Base-by-base conservation (phyloP, 495 filamentous ascomycete genomes). In the Neurospora cerealis region DNA sequence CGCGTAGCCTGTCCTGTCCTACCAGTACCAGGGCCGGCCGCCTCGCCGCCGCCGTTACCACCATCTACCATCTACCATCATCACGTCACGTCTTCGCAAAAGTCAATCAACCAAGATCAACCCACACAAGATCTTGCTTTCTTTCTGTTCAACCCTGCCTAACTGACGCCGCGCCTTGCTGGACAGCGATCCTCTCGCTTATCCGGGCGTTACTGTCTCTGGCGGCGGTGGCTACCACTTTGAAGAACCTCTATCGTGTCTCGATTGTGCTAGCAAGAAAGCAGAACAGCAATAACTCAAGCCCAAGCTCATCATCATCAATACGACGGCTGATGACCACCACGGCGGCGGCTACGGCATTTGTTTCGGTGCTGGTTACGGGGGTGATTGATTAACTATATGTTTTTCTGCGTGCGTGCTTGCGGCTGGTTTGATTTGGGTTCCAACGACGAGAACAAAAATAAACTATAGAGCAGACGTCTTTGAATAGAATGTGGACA, bases 1-100 rank as follows among this genome's bases (percentile, higher is more conserved):
- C 71, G 72, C 74, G 70, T 76, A 71, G 76, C 78, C 74, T 75
- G 42, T n/a, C 19, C 42, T 62, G 70, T 34, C 17, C n/a, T 38
- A 69, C 44, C 17, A 37, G 34, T 21, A 69, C 8, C 71, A 44
- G 66, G n/a, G 8, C 42, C 5, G 54, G 54, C 54, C 15, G 28
- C 54, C 28, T 66, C 54, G 54, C 24, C 54, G 54, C 54, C 54
- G 54, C 54, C 54, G 13, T 13, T 34, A 66, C 54, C 54, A 34
- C 24, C 28, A 60, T 60, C 21, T 7, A 42, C 15, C 40, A 42
- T 17, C 40, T 19, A 42, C 15, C 40, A 42, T 42, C 40, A 42
- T 38, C 37, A 38, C 37, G 37, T 38, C 9, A 39, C 10, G 38
- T 39, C 38, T 39, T 10, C 10, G 37, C 37, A 38, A 38, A 32